Base-by-base conservation (phyloP, 2,329 filamentous ascomycete species). In the Cytospora schulzeri region DNA sequence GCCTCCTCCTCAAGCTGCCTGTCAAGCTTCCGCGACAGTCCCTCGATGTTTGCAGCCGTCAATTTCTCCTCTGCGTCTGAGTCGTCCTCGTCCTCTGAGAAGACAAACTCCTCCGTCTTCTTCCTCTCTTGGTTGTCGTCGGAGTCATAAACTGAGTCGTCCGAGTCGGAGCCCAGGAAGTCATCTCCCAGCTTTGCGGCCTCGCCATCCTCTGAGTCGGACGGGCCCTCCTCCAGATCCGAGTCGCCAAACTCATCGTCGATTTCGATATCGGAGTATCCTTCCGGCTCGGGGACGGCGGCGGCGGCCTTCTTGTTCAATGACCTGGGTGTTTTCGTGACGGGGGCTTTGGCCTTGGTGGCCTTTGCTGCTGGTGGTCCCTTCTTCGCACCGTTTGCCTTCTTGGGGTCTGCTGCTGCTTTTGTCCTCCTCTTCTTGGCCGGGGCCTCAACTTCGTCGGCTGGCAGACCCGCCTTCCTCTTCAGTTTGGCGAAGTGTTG, bases 11-110 rank as follows among this genome's bases (percentile, higher is more conserved):
- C 90, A 73, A 85, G 81, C 73, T 95, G 82, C 72, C 86, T 82
- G 75, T 99, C 94, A 64, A 99, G 79, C 76, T 93, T 94, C 71
- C 88, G 85, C 62, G 94, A 93, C 63, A 99, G 81, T 65, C 95
- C 95, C 71, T 90, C 95, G 68, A 99, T 98, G 77, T 99, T 99
- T 68, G 95, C 95, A 1, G 93, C 93, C 59, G 92, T 99, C 70
- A 99, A 84, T 75, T 89, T 90, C 78, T 97, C 93, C 78, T 97
- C 92, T 6, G 88, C 89, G 71, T 96, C 92, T 1, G 91, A 93
- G 59, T 93, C 89, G 69, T 94, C 91, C 71, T 96, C 93, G 73
- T 98, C 94, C 69, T 98, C 95, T 0, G 95, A 98, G 82, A 96
- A 99, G 82, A 97, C 92, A 69, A 89, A 86, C 71, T 84, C 79